A percentile compares a stretch with the other conserved stretches of the same genome.
These are phyloP conservation scores for Canna indica DNA, from an alignment of 176 grass and related monocot species.

Conservation along the genomic window DNA sequence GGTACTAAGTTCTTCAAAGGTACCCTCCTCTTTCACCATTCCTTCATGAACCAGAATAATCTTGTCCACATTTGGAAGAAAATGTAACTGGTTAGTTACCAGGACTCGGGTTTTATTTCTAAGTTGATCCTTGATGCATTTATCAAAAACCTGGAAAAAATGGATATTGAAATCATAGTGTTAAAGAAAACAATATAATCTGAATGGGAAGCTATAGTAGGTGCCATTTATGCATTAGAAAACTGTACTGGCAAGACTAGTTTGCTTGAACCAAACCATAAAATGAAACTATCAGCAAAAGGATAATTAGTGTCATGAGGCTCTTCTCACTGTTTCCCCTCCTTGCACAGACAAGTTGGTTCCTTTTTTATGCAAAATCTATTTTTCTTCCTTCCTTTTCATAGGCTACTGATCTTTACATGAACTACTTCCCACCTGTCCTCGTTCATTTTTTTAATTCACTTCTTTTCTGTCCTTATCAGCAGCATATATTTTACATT, in stretches of 20 bases:
- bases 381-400: no score
- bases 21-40: slow-evolving; percentile 84
- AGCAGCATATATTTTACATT: no score
- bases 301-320: neutral
- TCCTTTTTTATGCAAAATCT: no score
- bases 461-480: no score
- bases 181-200: neutral
- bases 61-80: slow-evolving; percentile 88
- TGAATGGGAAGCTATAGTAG: neutral
- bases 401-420: no score
- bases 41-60: slow-evolving; percentile 92
- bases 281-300: neutral
- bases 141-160: slow-evolving; percentile 78
- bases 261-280: neutral
- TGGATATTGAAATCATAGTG: neutral
- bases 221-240: no score
- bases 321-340: no score
- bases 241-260: neutral
- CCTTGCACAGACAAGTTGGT: no score
- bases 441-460: no score
- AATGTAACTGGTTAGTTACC: slow-evolving; percentile 97
- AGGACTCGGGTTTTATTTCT: slow-evolving; percentile 85
- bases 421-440: no score
- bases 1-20: slow-evolving; percentile 90
- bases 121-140: slow-evolving; percentile 95